Evolutionary conservation across 1,284 basidiomycete genomes (phyloP).

Genomic region (Pholiota adiposa): DNA sequence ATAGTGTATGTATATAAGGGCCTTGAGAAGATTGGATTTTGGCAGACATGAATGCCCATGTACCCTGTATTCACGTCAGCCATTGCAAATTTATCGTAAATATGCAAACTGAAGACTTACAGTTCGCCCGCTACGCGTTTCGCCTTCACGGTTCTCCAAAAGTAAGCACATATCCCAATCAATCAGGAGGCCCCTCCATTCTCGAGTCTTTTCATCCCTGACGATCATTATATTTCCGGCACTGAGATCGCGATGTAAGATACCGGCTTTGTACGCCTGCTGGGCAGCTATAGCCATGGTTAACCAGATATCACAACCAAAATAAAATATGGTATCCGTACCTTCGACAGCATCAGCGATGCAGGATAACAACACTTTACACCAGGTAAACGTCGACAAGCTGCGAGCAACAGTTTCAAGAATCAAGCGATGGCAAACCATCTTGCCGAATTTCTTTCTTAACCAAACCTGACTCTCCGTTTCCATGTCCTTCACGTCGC

Average conservation of each 20-base stretch:
- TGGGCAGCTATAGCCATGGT: not conserved
- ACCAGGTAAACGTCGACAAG: not conserved
- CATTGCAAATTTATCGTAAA: not conserved
- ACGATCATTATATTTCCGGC: conserved; percentile 7
- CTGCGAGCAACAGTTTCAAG: not conserved
- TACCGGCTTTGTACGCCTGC: not conserved
- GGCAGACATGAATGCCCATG: not conserved
- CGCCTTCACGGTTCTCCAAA: not conserved
- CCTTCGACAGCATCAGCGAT: not conserved
- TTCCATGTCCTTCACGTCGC: not conserved
- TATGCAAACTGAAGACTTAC: not conserved
- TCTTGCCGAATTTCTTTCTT: not conserved
- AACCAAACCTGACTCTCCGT: not conserved
- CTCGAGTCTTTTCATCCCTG: conserved; percentile 1
- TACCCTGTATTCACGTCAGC: not conserved
- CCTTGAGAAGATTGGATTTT: not conserved
- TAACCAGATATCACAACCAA: not conserved
- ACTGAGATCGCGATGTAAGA: conserved; percentile 1
- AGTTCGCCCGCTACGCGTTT: not conserved
- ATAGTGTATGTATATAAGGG: not conserved
- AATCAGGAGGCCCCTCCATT: conserved; percentile 9
- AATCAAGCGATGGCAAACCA: not conserved
- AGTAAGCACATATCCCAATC: conserved; percentile 10
- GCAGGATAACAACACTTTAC: not conserved
- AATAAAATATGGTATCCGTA: not conserved